Evolutionary conservation across 2,329 filamentous ascomycete species (phyloP).

Genomic region (Arthroderma uncinatum): DNA sequence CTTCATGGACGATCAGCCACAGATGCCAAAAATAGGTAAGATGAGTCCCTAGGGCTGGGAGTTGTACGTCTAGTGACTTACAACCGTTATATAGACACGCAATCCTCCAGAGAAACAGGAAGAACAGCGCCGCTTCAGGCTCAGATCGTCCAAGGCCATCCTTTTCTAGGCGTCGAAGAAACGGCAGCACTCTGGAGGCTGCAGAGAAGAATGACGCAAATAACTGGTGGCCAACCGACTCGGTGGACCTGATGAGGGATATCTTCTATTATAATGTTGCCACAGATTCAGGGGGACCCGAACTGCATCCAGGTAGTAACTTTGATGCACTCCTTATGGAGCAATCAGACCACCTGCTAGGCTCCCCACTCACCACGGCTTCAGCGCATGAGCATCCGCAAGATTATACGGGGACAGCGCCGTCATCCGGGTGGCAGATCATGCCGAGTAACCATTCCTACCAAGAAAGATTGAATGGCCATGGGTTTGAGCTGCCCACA

Average conservation of each 20-base stretch:
- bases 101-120: conserved; percentile 3
- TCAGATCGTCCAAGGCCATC: neutral
- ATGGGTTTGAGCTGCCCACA: neutral
- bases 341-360: neutral
- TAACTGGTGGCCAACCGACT: neutral
- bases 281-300: neutral
- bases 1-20: conserved; percentile 2
- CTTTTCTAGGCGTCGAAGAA: conserved; percentile 4
- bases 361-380: neutral
- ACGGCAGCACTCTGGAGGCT: neutral
- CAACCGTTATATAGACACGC: neutral
- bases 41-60: neutral
- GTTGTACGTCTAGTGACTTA: neutral
- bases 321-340: neutral
- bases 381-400: neutral
- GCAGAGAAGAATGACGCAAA: neutral
- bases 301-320: neutral
- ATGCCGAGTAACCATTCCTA: neutral
- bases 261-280: neutral
- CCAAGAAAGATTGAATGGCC: neutral
- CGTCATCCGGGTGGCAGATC: neutral
- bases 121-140: neutral
- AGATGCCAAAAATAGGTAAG: conserved; percentile 4
- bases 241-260: conserved; percentile 1
- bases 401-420: neutral